phyloP scores from a whole-genome alignment of 192 early-diverging fungal genomes.

The Piromyces sp. region DNA sequence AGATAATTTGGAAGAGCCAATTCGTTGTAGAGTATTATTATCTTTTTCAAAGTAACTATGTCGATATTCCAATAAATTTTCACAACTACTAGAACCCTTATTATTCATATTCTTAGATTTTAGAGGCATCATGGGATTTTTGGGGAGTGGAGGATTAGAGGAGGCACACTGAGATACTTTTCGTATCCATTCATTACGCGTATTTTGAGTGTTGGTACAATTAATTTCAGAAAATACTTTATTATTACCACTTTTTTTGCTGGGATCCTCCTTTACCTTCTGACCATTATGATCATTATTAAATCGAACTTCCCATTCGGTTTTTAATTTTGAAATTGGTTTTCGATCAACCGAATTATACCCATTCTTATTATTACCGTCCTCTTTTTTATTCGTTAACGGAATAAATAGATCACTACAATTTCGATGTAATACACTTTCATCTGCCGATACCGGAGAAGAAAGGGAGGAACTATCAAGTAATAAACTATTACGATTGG shows the following conservation, averaged over 20 bases:
- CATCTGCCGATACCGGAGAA: no score
- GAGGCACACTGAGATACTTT: not conserved
- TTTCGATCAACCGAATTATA: not conserved
- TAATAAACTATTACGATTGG: no score
- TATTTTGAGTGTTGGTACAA: not conserved
- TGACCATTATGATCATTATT: not conserved
- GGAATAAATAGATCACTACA: not conserved
- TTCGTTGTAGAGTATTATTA: no score
- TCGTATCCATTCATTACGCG: not conserved
- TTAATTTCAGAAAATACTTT: not conserved
- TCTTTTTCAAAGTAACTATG: no score
- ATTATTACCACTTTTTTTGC: not conserved
- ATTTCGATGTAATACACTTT: not conserved
- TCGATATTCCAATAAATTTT: no score
- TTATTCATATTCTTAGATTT: no score
- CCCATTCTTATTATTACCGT: not conserved
- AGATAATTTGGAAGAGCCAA: no score
- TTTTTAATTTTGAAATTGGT: not conserved
- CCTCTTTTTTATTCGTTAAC: not conserved
- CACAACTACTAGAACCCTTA: no score
- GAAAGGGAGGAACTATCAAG: no score
- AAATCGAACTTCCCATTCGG: not conserved
- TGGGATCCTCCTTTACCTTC: not conserved
- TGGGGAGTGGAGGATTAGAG: not conserved
- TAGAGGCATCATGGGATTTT: not conserved